Conservation (phyloP, 192 early-diverging fungal species). For the Mortierella antarctica region DNA sequence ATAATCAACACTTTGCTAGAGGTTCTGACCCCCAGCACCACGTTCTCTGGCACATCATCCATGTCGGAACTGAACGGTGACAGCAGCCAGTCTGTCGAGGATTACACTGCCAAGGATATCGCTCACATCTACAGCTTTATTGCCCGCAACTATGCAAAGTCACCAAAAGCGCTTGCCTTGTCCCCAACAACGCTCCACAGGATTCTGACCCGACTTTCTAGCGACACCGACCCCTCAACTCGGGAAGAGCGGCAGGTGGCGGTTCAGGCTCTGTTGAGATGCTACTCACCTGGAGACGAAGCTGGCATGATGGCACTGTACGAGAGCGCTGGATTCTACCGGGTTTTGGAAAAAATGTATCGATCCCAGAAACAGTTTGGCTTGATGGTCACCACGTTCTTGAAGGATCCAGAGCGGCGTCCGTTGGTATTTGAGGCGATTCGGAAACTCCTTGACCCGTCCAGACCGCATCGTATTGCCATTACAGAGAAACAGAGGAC, state of each 20-base stretch:
- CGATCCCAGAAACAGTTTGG: constrained; percentile 66
- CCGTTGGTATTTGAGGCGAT: constrained; percentile 65
- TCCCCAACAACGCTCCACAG: constrained; percentile 65
- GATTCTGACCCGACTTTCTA: constrained; percentile 59
- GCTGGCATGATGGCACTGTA: constrained; percentile 61
- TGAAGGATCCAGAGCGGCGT: constrained; percentile 63
- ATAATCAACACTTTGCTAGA: constrained; percentile 70
- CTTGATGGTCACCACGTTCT: constrained; percentile 61
- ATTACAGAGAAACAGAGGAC: constrained; percentile 59
- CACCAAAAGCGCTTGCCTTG: constrained; percentile 64
- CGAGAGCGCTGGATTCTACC: constrained; percentile 66
- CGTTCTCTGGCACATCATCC: constrained; percentile 37
- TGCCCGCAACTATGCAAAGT: constrained; percentile 64
- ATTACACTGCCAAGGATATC: constrained; percentile 49
- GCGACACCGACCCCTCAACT: constrained; percentile 56
- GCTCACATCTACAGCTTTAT: constrained; percentile 68
- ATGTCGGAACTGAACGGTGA: constrained; percentile 22
- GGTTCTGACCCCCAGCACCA: constrained; percentile 57
- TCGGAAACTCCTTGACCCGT: constrained; percentile 52
- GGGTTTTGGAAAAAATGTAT: constrained; percentile 67
- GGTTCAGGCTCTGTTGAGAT: constrained; percentile 63
- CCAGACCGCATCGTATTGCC: constrained; percentile 20
- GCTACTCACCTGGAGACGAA: constrained; percentile 65
- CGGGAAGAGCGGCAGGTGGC: constrained; percentile 64
- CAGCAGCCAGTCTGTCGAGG: constrained; percentile 3